Evolutionary conservation across 305 asterid genomes (phyloP).

Genomic region (Fraxinus sp.): DNA sequence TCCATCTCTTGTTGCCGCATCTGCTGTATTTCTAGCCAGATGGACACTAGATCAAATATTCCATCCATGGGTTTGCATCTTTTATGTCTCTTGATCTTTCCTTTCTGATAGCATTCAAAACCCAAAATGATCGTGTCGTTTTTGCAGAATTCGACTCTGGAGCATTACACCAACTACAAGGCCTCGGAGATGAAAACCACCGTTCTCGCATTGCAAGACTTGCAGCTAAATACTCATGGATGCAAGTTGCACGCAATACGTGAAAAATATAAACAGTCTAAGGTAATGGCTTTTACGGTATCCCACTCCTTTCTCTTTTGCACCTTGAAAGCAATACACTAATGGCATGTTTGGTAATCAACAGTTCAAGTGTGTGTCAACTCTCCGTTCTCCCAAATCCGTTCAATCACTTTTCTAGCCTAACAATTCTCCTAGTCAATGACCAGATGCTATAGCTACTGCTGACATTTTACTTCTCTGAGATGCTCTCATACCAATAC

Average conservation of each 20-base stretch:
- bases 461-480: slow-evolving; percentile 33
- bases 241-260: slow-evolving; percentile 61
- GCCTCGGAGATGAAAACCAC: slow-evolving; percentile 55
- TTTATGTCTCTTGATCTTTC: slow-evolving; percentile 26
- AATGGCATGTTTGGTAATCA: not conserved
- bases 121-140: slow-evolving; percentile 10
- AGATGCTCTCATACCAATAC: slow-evolving; percentile 11
- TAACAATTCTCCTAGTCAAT: slow-evolving; percentile 29
- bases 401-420: slow-evolving; percentile 55
- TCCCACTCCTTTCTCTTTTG: not conserved
- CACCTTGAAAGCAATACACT: not conserved
- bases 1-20: slow-evolving; percentile 92
- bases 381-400: slow-evolving; percentile 48
- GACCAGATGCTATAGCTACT: slow-evolving; percentile 30
- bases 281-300: slow-evolving; percentile 43
- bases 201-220: slow-evolving; percentile 66
- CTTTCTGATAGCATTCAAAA: not conserved
- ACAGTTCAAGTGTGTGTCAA: slow-evolving; percentile 85
- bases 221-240: slow-evolving; percentile 58
- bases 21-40: slow-evolving; percentile 88
- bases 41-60: slow-evolving; percentile 94
- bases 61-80: slow-evolving; percentile 85
- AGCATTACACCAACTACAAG: slow-evolving; percentile 72
- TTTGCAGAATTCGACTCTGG: slow-evolving; percentile 81
- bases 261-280: slow-evolving; percentile 80